Percentiles rank a stretch among this genome's conserved stretches.
These are phyloP conservation scores for Neurospora terricola DNA, from an alignment of 495 filamentous ascomycete species.

Conservation along the genomic window DNA sequence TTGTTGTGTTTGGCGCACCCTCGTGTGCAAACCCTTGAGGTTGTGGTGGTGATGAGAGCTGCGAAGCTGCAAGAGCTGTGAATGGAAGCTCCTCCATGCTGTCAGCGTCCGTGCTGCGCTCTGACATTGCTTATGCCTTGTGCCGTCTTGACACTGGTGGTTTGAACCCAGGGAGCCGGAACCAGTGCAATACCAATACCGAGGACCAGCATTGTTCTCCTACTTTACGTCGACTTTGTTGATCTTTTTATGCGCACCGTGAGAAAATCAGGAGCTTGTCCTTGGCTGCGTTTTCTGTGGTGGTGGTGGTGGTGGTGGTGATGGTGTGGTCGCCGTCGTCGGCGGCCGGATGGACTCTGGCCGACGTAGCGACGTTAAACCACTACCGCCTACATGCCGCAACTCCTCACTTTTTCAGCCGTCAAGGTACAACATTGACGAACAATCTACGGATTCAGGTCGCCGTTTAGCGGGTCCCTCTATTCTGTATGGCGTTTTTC, in stretches of 20 bases:
- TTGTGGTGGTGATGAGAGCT: background rate
- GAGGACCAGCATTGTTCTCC: background rate
- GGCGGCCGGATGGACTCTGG: background rate
- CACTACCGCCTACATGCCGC: background rate
- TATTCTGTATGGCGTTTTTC: background rate
- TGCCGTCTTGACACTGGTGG: background rate
- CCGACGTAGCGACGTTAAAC: background rate
- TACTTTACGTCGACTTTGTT: background rate
- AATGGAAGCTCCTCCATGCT: background rate
- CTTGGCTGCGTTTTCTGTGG: background rate
- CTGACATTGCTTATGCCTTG: background rate
- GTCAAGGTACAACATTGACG: background rate
- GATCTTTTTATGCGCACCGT: background rate
- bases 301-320: background rate
- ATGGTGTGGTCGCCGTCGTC: background rate
- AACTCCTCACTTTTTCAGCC: background rate
- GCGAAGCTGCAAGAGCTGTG: background rate
- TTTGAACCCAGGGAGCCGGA: background rate
- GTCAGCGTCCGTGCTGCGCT: background rate
- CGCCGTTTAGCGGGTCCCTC: background rate
- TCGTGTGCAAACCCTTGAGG: background rate
- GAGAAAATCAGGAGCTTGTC: background rate
- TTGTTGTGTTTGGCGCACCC: background rate
- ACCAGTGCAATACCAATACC: background rate
- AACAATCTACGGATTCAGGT: background rate